A percentile compares a stretch with the other conserved stretches of the same genome.
Evolutionary conservation across 2,329 filamentous ascomycete species (phyloP).

Genomic region (Trichoderma gracile): DNA sequence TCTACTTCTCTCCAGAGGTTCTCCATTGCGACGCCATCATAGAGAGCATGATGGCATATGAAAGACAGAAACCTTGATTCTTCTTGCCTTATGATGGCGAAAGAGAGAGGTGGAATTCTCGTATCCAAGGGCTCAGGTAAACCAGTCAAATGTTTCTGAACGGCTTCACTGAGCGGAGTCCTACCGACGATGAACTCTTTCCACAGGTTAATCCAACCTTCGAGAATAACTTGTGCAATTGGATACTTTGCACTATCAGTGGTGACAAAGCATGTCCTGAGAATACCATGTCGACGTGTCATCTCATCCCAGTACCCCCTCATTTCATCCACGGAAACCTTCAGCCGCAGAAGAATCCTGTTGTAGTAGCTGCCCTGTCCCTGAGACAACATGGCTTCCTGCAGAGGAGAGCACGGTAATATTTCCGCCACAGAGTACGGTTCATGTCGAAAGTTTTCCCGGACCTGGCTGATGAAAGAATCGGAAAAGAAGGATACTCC

Average conservation of each 20-base stretch:
- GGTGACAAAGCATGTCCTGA: conserved; percentile 73
- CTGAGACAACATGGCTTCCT: conserved; percentile 78
- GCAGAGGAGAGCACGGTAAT: conserved; percentile 80
- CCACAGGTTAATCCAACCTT: conserved; percentile 47
- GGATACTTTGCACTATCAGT: conserved; percentile 62
- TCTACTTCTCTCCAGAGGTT: conserved; percentile 72
- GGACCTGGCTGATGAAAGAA: conserved; percentile 33
- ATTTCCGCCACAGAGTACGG: conserved; percentile 53
- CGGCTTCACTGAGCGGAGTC: conserved; percentile 40
- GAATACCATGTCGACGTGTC: conserved; percentile 67
- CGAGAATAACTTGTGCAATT: conserved; percentile 71
- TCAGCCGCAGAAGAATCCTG: conserved; percentile 64
- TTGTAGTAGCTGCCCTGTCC: conserved; percentile 67
- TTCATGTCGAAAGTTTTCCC: conserved; percentile 18
- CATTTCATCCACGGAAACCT: conserved; percentile 52
- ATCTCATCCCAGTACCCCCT: conserved; percentile 63
- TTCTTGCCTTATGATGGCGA: conserved; percentile 43
- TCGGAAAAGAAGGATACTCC: conserved; percentile 33
- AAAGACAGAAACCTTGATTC: conserved; percentile 47
- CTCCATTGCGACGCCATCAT: conserved; percentile 78
- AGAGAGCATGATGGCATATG: conserved; percentile 75
- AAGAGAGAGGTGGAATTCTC: conserved; percentile 47
- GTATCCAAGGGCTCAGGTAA: conserved; percentile 48
- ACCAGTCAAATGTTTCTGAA: conserved; percentile 44
- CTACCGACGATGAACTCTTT: conserved; percentile 36